Base-by-base conservation (phyloP, 2,329 filamentous ascomycete species). In the Drechmeria coniospora region DNA sequence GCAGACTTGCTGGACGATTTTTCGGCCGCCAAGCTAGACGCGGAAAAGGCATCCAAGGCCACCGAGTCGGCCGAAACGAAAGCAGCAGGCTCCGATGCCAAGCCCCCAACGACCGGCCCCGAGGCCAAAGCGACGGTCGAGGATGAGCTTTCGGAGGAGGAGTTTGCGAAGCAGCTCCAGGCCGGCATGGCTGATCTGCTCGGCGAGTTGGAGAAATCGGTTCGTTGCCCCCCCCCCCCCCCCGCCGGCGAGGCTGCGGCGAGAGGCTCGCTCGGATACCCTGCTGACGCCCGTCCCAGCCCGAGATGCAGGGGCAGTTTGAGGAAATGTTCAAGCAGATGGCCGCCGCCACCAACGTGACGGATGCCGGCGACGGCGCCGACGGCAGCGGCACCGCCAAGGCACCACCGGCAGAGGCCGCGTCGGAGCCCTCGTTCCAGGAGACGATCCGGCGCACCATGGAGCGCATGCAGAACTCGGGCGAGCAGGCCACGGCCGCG, bases 1-100 rank as follows among this genome's bases (percentile, higher is more conserved):
- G 11, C 23, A 87, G 87, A 95, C 42, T 79, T 95, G 53, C 74
- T 98, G 15, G 83, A 94, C 47, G 80, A 94, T 38, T 98, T 98
- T 56, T 75, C 77, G 23, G 57, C 77, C 16, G 62, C 65, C 28
- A 73, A 75, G 39, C 43, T 74, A 10, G 45, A 49, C 20, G 28
- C 42, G 10, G 28, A 34, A 30, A 41, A 29, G 30, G 31, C 32
- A 22, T 26, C 30, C 16, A 45, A 41, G 30, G 31, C 32, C 22
- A 27, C 30, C 16, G 44, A 41, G 26, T 24, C 48, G 15, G 37
- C 48, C 17, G 37, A 28, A 12, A n/a, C 30, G 12, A 12, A 41
- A 29, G 29, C 39, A 23, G 23, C 46, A 19, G 41, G 43, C n/a
- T 44, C 51, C 26, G 32, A 55, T 18, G 45, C 57, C 5, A 57